Evolutionary conservation across 2,329 filamentous ascomycete species (phyloP), one percentile per base, ranked within the genome.

Genomic region (Calonectria pteridis): DNA sequence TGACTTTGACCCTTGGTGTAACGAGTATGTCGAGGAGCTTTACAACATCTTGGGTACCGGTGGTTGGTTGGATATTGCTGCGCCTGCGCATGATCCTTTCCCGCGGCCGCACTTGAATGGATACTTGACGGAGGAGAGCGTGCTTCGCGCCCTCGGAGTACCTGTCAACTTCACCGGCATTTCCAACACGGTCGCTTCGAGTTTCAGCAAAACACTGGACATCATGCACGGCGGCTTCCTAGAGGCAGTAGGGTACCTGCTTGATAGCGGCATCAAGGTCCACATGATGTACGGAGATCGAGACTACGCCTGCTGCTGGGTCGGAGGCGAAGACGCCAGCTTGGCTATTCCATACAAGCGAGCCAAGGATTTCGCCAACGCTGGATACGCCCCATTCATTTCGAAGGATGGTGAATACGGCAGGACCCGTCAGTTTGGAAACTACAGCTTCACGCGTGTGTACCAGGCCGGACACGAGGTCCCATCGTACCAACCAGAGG

Each of bases 401-500:
- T 91, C 93, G 13, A 92, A 93, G 76, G 88, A 87, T 18, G 87
- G 88, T 18, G 90, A 91, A 79, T 92, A 89, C 51, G 94, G 94
- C 26, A 89, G 91, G 71, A 94, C 94, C 0, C 90, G 94, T 6
- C 94, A 96, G 82, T 93, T 91, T 77, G 94, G 93, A 13, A 95
- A 95, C 79, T 89, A 93, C 73, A 91, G 88, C 49, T 94, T 94
- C 82, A 90, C 89, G 33, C 88, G 92, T 3, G 88, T 94, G 49
- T 93, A 91, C 80, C 89, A 93, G 78, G 87, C 92, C 13, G 92
- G 93, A 3, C 92, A 94, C 80, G 88, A 90, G 77, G 88, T 92
- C 0, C 90, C 91, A 0, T 88, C 87, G 46, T 91, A 90, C 78
- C 90, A 92, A 83, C 91, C 91, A 6, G 84, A 87, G 74, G 89